A percentile compares a stretch with the other conserved stretches of the same genome.
phyloP scores from a whole-genome alignment of 306 rosid species.

The Glycine latifolia region DNA sequence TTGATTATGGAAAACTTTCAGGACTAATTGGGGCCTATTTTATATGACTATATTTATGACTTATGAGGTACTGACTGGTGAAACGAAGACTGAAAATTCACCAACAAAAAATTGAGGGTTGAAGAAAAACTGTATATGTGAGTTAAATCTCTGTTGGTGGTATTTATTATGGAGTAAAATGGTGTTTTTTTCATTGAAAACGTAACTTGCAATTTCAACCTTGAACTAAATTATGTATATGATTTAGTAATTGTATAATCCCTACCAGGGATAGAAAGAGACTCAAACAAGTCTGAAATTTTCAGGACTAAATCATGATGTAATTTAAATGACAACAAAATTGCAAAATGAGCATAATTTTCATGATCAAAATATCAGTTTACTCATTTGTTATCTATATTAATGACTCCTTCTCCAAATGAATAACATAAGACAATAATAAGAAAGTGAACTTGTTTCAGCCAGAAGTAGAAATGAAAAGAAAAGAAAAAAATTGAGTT shows the following conservation, averaged over 20 bases:
- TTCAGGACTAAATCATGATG: neutral
- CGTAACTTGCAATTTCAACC: conserved; percentile 26
- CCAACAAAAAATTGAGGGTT: neutral
- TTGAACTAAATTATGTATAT: neutral
- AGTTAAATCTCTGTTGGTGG: neutral
- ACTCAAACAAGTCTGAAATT: neutral
- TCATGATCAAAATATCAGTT: neutral
- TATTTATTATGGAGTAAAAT: conserved; percentile 4
- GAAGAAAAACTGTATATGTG: neutral
- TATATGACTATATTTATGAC: conserved; percentile 5
- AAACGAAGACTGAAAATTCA: conserved; percentile 12
- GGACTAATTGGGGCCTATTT: conserved; percentile 4
- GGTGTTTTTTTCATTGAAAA: neutral
- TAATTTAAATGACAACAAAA: neutral
- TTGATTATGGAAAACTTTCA: conserved; percentile 20
- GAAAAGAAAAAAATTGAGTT: conserved; percentile 6
- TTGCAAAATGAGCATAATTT: neutral
- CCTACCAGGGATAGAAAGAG: neutral
- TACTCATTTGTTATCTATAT: conserved; percentile 16
- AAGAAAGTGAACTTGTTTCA: conserved; percentile 6
- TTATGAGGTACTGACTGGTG: conserved; percentile 7
- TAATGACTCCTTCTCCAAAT: conserved; percentile 13
- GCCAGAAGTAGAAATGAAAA: neutral
- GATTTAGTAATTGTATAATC: neutral
- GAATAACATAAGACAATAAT: neutral